Evolutionary conservation across 75 land plant genomes (phyloP).

Genomic region (Chamaecyparis obtusa): DNA sequence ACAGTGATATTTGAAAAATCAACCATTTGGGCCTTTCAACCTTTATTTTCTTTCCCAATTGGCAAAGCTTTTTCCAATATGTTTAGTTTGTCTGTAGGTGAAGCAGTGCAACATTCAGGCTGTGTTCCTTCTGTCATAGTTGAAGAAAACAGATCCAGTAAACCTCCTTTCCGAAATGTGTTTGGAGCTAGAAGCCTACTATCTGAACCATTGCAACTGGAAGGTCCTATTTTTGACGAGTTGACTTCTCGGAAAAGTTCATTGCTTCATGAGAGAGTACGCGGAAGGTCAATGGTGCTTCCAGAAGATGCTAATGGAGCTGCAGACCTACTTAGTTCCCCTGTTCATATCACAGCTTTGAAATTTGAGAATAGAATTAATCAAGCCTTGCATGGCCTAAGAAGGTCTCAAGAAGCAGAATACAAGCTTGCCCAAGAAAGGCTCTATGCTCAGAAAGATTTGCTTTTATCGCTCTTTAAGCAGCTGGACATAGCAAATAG

Average conservation of each 20-base stretch:
- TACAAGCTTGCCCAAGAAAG: slow-evolving; percentile 47
- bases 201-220: neutral
- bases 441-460: slow-evolving; percentile 52
- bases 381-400: slow-evolving; percentile 41
- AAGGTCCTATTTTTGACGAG: slow-evolving; percentile 1
- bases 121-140: neutral
- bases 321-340: slow-evolving; percentile 8
- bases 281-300: neutral
- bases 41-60: too few relatives aligned
- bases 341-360: slow-evolving; percentile 4
- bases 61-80: neutral
- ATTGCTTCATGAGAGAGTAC: neutral
- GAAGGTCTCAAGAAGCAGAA: slow-evolving; percentile 55
- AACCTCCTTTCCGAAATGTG: neutral
- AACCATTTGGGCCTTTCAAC: too few relatives aligned
- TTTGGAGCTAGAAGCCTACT: neutral
- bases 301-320: slow-evolving; percentile 5
- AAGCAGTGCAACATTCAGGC: neutral
- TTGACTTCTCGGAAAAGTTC: slow-evolving; percentile 1
- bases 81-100: neutral
- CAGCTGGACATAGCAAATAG: slow-evolving; percentile 39
- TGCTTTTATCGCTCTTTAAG: slow-evolving; percentile 37
- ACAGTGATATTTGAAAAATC: too few relatives aligned
- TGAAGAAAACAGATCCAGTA: neutral
- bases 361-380: slow-evolving; percentile 51